Conservation (phyloP, 768 basidiomycete species). For the Suillus occidentalis region DNA sequence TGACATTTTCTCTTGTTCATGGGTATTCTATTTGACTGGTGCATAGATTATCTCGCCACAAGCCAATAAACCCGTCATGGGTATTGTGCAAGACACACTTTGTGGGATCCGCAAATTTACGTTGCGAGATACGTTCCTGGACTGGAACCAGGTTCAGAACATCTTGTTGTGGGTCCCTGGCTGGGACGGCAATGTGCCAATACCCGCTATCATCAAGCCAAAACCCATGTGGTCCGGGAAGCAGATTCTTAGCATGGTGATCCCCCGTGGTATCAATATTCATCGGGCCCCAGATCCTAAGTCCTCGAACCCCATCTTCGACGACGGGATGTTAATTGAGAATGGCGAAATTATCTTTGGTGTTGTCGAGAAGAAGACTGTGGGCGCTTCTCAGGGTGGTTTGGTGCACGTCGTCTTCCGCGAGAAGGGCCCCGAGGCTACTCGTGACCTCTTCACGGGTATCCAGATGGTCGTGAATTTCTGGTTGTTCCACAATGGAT, state of each 20-base stretch:
- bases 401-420: slow-evolving; percentile 96
- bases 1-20: slow-evolving; percentile 14
- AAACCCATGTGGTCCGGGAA: slow-evolving; percentile 98
- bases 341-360: slow-evolving; percentile 96
- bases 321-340: slow-evolving; percentile 95
- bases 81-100: slow-evolving; percentile 97
- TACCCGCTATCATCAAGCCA: slow-evolving; percentile 93
- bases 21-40: slow-evolving; percentile 7
- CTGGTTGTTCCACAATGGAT: slow-evolving; percentile 99
- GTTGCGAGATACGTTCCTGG: slow-evolving; percentile 90
- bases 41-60: slow-evolving; percentile 95
- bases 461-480: slow-evolving; percentile 95
- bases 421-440: slow-evolving; percentile 93
- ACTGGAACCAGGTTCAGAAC: slow-evolving; percentile 95
- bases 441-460: slow-evolving; percentile 87
- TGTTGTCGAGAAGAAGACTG: slow-evolving; percentile 98
- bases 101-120: slow-evolving; percentile 98
- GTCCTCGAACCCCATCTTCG: slow-evolving; percentile 77
- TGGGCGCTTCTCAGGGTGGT: slow-evolving; percentile 92
- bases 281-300: slow-evolving; percentile 78
- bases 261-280: slow-evolving; percentile 96
- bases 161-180: slow-evolving; percentile 97
- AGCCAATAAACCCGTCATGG: slow-evolving; percentile 99
- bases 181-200: slow-evolving; percentile 93
- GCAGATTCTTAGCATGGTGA: slow-evolving; percentile 88